phyloP scores from a whole-genome alignment of 768 basidiomycete genomes.

The Melanogaster broomeanus region DNA sequence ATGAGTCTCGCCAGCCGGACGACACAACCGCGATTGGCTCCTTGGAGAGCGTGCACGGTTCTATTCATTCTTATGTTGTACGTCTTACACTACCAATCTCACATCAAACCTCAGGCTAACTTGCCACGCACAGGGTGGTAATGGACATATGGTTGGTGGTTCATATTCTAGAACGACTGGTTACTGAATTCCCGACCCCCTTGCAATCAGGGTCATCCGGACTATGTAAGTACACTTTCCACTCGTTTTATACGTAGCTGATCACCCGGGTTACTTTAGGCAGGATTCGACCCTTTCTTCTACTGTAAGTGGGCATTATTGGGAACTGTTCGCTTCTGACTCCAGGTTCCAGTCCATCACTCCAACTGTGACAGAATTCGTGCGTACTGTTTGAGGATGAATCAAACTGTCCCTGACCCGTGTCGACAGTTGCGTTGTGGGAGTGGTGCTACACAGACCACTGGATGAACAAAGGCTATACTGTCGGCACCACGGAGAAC shows the following conservation, averaged over 20 bases:
- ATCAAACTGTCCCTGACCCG: neutral
- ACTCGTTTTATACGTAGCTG: neutral
- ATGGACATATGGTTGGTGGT: constrained; percentile 27
- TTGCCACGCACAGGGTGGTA: constrained; percentile 17
- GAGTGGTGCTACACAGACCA: constrained; percentile 30
- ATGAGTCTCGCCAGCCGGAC: constrained; percentile 15
- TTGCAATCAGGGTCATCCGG: constrained; percentile 12
- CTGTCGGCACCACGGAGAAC: constrained; percentile 1
- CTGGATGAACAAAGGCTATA: constrained; percentile 31
- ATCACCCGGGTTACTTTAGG: constrained; percentile 6
- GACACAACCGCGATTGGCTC: constrained; percentile 15
- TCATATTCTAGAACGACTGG: neutral
- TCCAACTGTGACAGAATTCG: constrained; percentile 24
- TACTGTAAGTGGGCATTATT: constrained; percentile 13
- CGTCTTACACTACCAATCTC: neutral
- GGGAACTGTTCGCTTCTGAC: neutral
- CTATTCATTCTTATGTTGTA: constrained; percentile 18
- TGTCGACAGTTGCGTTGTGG: constrained; percentile 26
- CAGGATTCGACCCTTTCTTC: constrained; percentile 28
- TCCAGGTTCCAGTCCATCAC: constrained; percentile 26
- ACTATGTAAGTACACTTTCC: constrained; percentile 18
- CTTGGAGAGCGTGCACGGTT: constrained; percentile 23
- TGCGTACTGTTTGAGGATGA: constrained; percentile 2
- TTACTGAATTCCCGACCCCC: neutral
- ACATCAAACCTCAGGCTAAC: neutral